Evolutionary conservation across 148 eudicot species (phyloP), one percentile per base, ranked within the genome.

Genomic region (Chenopodium album): DNA sequence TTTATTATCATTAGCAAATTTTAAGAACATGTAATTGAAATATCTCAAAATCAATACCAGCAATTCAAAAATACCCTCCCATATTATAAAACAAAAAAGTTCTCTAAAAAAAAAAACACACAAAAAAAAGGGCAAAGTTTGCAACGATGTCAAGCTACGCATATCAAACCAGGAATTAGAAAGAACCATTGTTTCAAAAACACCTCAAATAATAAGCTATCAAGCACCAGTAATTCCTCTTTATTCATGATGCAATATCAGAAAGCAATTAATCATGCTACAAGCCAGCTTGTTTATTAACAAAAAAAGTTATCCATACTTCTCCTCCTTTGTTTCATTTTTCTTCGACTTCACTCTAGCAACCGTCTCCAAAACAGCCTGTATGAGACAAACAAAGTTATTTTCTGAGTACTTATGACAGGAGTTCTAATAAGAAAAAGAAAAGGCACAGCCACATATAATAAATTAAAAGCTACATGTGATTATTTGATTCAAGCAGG

Each of bases 321-420:
- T 95, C 76, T 95, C 99, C 78, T 95, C 97, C 80, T 93, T 95
- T 41, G 99, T 93, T 69, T 93, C 99, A 88, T 95, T 95, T 87
- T 95, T 95, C 94, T 95, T 93, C 69, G 94, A 81, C 94, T 86
- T 92, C 79, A 95, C 98, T 88, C 98, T 93, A 67, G 99, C 99
- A 89, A 95, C 99, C 29, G 98, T 94, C 92, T 93, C 99, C 90
- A 95, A 69, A 87, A 91, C 92, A 81, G 99, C 99, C 99, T 95
- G 94, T 80, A 73, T 62, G 81, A 85, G 22, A 76, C 44, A 41
- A 44, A 70, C 52, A 79, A 77, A 47, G 29, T 71, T 47, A 26
- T 48, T 54, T 76, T 67, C 76, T 75, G 71, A 73, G 74, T 28
- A 22, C 77, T 66, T 77, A 50, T 22, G 69, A 54, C 52, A 56